These are phyloP conservation scores for Tolypocladium sp. DNA, from an alignment of 2,329 filamentous ascomycete species.

Conservation along the genomic window DNA sequence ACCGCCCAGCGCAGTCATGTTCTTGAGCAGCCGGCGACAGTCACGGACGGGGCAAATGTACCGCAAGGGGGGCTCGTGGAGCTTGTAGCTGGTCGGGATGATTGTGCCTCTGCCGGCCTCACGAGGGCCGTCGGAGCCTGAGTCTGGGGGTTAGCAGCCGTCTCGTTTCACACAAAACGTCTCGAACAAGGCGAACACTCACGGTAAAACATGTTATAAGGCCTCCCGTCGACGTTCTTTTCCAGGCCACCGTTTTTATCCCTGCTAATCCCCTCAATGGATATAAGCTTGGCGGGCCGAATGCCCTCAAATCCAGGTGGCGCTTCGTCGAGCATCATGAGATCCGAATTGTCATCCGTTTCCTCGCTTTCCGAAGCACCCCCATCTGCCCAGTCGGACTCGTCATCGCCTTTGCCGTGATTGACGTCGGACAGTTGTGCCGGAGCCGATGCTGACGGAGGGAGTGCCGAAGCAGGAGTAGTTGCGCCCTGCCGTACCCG, in stretches of 20 bases:
- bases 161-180: neutral
- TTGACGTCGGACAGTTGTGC: neutral
- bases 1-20: constrained; percentile 11
- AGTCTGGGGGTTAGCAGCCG: neutral
- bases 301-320: neutral
- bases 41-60: constrained; percentile 28
- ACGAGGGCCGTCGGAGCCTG: constrained; percentile 2
- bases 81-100: constrained; percentile 21
- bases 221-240: neutral
- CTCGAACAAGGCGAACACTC: neutral
- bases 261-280: neutral
- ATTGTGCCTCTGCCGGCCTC: constrained; percentile 16
- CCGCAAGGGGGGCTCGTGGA: constrained; percentile 12
- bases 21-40: constrained; percentile 20
- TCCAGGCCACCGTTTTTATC: neutral
- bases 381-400: neutral
- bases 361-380: neutral
- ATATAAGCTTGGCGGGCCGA: neutral
- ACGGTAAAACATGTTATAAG: neutral
- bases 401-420: neutral
- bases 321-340: neutral
- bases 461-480: too few relatives aligned
- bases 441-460: neutral
- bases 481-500: neutral
- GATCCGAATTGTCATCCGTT: neutral